Base-by-base conservation (phyloP, 2,329 filamentous ascomycete species). In the Monosporascus sp. region DNA sequence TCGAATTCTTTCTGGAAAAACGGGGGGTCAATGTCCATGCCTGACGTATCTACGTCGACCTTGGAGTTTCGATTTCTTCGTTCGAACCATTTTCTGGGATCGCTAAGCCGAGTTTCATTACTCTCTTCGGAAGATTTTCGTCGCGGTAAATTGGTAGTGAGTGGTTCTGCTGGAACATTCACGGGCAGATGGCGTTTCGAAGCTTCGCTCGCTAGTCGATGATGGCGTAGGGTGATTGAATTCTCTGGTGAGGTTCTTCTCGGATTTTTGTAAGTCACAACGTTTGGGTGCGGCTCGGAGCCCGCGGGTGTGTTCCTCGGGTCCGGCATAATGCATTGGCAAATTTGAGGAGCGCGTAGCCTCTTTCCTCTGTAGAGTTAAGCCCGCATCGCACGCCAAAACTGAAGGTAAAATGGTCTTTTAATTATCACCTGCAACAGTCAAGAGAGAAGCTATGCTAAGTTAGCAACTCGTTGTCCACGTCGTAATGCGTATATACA, bases 21-120 rank as follows among this genome's bases (percentile, higher is more conserved):
- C 0, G 79, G 79, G 3, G 79, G 77, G 44, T 82, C 79, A 17
- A 79, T 72, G 59, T 82, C 79, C 76, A 82, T 81, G 3, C 67
- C 60, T 20, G 62, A 68, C 24, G 70, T 67, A 31, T 77, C 72
- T 47, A 74, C 74, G 0, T 68, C 70, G 11, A 69, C 71, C 1
- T 68, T 73, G 0, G 76, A 73, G 43, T 83, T 78, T 45, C 74
- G 66, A 44, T 83, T 83, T 5, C 76, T 79, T 11, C 68, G 69
- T 37, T 82, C 74, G 52, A 82, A 83, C 80, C 80, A 84, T 37
- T 68, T 74, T 37, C 72, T 77, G 1, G 78, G 72, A 50, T 82
- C 79, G 57, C 77, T 81, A 4, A 72, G 65, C 3, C 70, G 68
- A 0, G 79, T 81, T 22, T 73, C 70, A 46, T 77, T 70, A 37